Evolutionary conservation across 257 asterid species (phyloP).

Genomic region (Anisodus tanguticus): DNA sequence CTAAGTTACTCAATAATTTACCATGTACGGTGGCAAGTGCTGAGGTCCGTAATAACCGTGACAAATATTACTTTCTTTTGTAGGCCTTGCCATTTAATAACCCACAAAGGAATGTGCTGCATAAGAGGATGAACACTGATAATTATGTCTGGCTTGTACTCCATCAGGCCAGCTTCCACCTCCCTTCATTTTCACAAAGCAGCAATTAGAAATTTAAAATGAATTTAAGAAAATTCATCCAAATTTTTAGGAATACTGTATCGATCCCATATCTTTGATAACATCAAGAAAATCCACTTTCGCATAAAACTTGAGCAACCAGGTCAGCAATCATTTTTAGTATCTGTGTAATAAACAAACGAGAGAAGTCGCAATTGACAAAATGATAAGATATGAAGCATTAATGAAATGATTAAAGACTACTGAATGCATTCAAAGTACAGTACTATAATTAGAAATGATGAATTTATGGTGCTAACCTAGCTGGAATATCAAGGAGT

Average conservation of each 20-base stretch:
- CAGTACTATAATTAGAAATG: neutral
- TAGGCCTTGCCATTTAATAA: slow-evolving; percentile 95
- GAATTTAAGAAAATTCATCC: neutral
- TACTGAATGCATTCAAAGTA: neutral
- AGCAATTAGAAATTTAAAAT: neutral
- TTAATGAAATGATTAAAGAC: neutral
- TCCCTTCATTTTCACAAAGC: slow-evolving; percentile 54
- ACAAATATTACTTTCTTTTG: slow-evolving; percentile 86
- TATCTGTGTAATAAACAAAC: neutral
- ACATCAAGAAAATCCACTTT: neutral
- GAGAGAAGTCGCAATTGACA: neutral
- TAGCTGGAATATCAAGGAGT: neutral
- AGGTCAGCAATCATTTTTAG: neutral
- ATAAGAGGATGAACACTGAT: slow-evolving; percentile 98
- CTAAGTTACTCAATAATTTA: slow-evolving; percentile 31
- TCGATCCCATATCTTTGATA: neutral
- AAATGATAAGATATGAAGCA: neutral
- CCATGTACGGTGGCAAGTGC: slow-evolving; percentile 97
- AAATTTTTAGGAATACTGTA: neutral
- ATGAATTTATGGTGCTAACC: neutral
- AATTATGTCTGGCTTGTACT: slow-evolving; percentile 93
- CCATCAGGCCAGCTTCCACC: slow-evolving; percentile 97
- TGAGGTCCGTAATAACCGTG: slow-evolving; percentile 91
- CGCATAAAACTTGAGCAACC: neutral
- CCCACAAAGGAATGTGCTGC: slow-evolving; percentile 99